Evolutionary conservation across 2,329 filamentous ascomycete species (phyloP).

Genomic region (Aspergillus viridinutans): DNA sequence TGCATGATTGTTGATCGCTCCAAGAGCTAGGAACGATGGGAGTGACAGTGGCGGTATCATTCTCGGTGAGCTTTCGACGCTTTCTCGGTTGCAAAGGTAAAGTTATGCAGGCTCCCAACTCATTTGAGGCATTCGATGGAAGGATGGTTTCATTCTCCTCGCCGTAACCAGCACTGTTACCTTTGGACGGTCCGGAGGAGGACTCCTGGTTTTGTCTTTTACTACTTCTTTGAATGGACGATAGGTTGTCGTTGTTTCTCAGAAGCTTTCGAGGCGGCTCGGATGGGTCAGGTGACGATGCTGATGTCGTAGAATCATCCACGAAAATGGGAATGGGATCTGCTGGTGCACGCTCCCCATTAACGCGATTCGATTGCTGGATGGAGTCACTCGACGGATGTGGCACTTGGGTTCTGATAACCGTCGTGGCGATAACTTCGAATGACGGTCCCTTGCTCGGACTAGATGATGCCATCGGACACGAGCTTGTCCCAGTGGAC

Average conservation of each 20-base stretch:
- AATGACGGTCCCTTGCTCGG: background rate
- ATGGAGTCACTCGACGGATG: background rate
- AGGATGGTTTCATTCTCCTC: background rate
- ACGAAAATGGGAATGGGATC: constrained; percentile 16
- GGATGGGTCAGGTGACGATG: background rate
- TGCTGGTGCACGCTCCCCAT: background rate
- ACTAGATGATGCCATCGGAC: constrained; percentile 4
- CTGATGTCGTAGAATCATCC: constrained; percentile 10
- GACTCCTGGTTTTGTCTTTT: constrained; percentile 8
- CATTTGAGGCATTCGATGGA: background rate
- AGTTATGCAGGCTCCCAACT: background rate
- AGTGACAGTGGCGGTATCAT: background rate
- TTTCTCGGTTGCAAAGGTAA: background rate
- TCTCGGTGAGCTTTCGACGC: background rate
- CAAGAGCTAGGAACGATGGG: background rate
- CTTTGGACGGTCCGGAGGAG: background rate
- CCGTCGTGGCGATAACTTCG: background rate
- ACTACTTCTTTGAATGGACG: constrained; percentile 7
- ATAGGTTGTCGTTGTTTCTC: constrained; percentile 20
- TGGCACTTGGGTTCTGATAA: background rate
- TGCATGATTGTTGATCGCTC: background rate
- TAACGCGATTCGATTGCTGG: background rate
- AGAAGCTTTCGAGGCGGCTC: constrained; percentile 7
- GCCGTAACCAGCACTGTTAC: background rate
- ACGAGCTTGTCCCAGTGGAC: constrained; percentile 16